Evolutionary conservation across 164 flowering plant genomes (phyloP), one percentile per base, ranked within the genome.

Genomic region (Aristolochia californica): DNA sequence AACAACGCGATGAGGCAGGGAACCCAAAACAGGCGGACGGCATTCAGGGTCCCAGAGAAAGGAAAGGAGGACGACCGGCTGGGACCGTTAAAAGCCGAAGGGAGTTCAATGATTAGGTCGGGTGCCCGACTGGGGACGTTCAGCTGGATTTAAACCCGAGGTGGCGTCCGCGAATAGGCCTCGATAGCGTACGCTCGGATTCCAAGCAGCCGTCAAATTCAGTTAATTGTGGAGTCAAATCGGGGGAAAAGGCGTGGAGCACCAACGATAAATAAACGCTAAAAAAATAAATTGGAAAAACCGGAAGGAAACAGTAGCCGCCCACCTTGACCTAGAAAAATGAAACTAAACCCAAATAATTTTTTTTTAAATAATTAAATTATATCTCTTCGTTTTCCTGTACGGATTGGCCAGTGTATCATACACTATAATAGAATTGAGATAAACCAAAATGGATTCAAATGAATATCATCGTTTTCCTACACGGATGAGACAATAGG

Each of bases 181-280:
- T 18, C 13, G 65, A 14, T 5, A 48, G 47, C 1, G 74, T 62
- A 67, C 66, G 43, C 60, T 56, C 77, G 77, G 80, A 76, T 64
- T 44, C 47, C 63, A 76, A 21, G 30, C 61, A 50, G 10, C 22
- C 57, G 62, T 77, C 66, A 60, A 69, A 59, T 69, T 38, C 26
- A 48, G 74, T 74, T 74, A 59, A 74, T 14, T 71, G 62, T 66
- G 49, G 56, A 48, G 76, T 69, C 76, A 75, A 75, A 75, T 75
- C 75, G 48, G 50, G 59, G 56, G 45, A 50, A 65, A 65, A 68
- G 60, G 66, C 58, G 38, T 62, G 69, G 56, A 58, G 57, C 70
- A 66, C 66, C 63, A 54, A 58, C 57, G 60, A 43, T 58, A 62
- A 45, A 61, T 20, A 47, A 17, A 17, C 8, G 7, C 5, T 11